These are phyloP conservation scores for Mycosphaerella sp. DNA, from an alignment of 2,329 filamentous ascomycete genomes.

Conservation along the genomic window DNA sequence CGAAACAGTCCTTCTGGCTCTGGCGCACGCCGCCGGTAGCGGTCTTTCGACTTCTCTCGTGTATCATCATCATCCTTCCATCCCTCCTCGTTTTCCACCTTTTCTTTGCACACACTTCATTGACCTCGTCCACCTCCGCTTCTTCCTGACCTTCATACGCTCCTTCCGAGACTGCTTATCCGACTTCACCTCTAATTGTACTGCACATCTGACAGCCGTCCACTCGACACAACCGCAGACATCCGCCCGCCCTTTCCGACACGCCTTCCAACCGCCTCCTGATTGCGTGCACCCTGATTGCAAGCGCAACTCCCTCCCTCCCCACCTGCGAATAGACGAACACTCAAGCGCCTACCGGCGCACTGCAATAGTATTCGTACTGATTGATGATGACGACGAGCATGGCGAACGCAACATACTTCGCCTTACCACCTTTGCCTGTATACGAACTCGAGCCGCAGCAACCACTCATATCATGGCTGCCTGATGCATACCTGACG, in stretches of 20 bases:
- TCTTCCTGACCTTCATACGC: conserved; percentile 14
- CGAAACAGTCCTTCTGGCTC: too few species aligned
- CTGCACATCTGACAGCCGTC: neutral
- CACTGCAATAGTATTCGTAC: conserved; percentile 5
- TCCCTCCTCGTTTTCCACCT: too few species aligned
- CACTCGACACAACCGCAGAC: conserved; percentile 1
- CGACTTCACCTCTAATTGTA: neutral
- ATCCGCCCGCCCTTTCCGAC: neutral
- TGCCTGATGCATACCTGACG: conserved; percentile 75
- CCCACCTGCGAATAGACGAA: neutral
- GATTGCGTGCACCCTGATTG: conserved; percentile 1
- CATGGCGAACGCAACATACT: conserved; percentile 41
- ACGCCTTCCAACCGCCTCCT: conserved; percentile 4
- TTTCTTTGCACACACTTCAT: neutral
- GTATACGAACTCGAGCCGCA: conserved; percentile 66
- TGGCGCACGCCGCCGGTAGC: too few species aligned
- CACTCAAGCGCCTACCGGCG: conserved; percentile 10
- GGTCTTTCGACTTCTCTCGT: conserved; percentile 5
- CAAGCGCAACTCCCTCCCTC: neutral
- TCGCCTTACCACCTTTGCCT: conserved; percentile 76
- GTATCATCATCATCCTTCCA: neutral
- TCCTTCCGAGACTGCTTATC: conserved; percentile 11
- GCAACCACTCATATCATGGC: conserved; percentile 64
- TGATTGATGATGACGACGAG: conserved; percentile 3
- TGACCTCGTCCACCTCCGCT: neutral